phyloP scores from a whole-genome alignment of 345 rosid species.

The Euphorbia lathyris region DNA sequence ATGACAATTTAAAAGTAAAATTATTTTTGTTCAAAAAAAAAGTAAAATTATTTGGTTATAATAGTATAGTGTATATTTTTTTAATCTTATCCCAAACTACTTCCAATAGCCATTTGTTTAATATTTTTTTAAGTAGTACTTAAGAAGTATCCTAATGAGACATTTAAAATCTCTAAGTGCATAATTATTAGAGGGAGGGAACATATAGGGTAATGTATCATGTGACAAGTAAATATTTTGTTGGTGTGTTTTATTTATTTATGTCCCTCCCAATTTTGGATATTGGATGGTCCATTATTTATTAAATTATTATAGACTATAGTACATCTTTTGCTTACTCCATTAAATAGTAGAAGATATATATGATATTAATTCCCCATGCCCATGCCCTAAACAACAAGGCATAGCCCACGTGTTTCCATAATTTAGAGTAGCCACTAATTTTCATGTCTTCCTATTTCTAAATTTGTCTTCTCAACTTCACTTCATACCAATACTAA shows the following conservation, averaged over 20 bases:
- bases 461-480: background rate
- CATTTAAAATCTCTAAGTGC: background rate
- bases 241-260: background rate
- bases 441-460: constrained; percentile 1
- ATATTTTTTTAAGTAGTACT: too few relatives aligned
- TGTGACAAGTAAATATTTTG: constrained; percentile 1
- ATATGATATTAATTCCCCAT: background rate
- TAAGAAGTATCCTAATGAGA: too few relatives aligned
- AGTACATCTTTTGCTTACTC: background rate
- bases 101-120: too few relatives aligned
- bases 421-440: background rate
- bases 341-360: background rate
- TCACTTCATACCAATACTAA: too few relatives aligned
- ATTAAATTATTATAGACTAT: too few relatives aligned
- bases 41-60: too few relatives aligned
- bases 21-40: too few relatives aligned
- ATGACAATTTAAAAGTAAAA: too few relatives aligned
- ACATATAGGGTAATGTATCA: background rate
- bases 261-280: background rate
- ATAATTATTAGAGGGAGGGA: constrained; percentile 3
- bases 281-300: background rate
- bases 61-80: too few relatives aligned
- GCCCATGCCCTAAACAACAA: background rate
- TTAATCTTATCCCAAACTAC: too few relatives aligned
- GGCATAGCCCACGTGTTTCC: background rate